Conservation (phyloP, 805 yeast genomes). For the Peterozyma xylosa region DNA sequence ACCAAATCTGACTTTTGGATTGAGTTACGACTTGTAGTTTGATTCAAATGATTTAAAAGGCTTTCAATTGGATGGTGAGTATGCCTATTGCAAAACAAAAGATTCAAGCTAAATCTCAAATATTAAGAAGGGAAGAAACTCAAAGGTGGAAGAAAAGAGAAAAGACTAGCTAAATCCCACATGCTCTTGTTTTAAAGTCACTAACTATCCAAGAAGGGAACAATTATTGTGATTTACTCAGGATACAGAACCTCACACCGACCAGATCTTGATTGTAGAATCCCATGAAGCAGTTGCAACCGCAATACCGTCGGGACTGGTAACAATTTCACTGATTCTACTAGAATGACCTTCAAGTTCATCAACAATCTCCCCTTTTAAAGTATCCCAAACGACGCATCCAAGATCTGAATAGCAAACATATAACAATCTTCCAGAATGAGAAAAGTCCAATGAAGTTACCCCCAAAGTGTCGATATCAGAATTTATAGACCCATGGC, state of each 20-base stretch:
- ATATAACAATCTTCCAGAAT: constrained; percentile 67
- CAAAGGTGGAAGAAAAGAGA: no score
- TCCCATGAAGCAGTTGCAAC: constrained; percentile 82
- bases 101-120: no score
- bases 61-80: no score
- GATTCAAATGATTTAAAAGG: no score
- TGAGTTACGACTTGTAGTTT: no score
- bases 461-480: constrained; percentile 59
- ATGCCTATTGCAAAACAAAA: no score
- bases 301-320: constrained; percentile 70
- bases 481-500: background rate
- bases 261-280: constrained; percentile 62
- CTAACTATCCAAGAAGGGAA: no score
- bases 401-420: constrained; percentile 71
- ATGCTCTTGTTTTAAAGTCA: no score
- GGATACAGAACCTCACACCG: constrained; percentile 12
- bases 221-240: no score
- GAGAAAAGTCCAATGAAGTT: constrained; percentile 62
- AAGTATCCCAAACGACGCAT: constrained; percentile 70
- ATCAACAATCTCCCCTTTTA: constrained; percentile 60
- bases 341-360: constrained; percentile 49
- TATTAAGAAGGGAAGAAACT: no score
- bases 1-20: no score
- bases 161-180: no score
- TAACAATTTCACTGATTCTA: constrained; percentile 53